A percentile compares a stretch with the other conserved stretches of the same genome.
These are phyloP conservation scores for Ophioceras dolichostomum DNA, from an alignment of 2,329 filamentous ascomycete species.

Conservation along the genomic window DNA sequence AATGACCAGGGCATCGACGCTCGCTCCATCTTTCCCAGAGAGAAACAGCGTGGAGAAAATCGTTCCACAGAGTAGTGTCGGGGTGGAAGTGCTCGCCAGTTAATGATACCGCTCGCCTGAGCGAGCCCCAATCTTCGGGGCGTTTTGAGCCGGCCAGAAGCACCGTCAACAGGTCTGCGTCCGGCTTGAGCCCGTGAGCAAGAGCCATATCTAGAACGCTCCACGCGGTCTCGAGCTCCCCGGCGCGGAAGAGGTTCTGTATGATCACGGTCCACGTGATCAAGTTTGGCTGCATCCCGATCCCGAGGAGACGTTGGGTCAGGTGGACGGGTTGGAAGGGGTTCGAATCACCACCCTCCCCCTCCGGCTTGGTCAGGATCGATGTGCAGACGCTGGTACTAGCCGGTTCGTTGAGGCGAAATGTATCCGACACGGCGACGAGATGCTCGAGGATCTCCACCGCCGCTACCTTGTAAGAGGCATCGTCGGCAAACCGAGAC, in stretches of 20 bases:
- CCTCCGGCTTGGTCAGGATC: conserved; percentile 31
- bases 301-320: conserved; percentile 41
- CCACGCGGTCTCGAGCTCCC: conserved; percentile 50
- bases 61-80: conserved; percentile 34
- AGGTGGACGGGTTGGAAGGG: conserved; percentile 33
- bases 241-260: conserved; percentile 55
- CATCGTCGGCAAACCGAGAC: conserved; percentile 25
- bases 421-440: conserved; percentile 13
- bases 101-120: conserved; percentile 42
- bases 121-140: conserved; percentile 35
- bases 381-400: conserved; percentile 45
- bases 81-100: conserved; percentile 34
- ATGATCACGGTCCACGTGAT: conserved; percentile 56
- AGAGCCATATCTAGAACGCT: conserved; percentile 52
- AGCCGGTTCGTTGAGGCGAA: conserved; percentile 31
- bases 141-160: conserved; percentile 60
- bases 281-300: conserved; percentile 52
- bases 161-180: conserved; percentile 54
- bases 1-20: conserved; percentile 19
- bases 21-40: conserved; percentile 18
- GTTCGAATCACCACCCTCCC: background rate
- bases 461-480: conserved; percentile 25
- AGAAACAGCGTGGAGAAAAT: conserved; percentile 39
- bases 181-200: conserved; percentile 45
- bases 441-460: conserved; percentile 30